Conservation (phyloP, 2,329 filamentous ascomycete species). For the Colletotrichum musicola region DNA sequence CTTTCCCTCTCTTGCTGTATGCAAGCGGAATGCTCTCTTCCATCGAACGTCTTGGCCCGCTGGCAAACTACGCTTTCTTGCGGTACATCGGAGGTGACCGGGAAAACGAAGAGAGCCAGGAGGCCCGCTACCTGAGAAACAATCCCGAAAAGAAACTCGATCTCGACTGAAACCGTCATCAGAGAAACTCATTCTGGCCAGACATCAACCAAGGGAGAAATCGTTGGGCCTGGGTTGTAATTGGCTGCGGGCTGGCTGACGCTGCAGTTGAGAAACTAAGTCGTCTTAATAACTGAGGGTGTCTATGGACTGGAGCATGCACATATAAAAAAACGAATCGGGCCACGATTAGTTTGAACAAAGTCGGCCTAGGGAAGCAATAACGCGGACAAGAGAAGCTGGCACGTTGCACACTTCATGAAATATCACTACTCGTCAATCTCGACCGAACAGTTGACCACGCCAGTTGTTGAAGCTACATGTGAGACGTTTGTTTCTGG, state of each 20-base stretch:
- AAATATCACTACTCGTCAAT: no score
- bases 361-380: no score
- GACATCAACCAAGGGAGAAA: conserved; percentile 61
- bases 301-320: no score
- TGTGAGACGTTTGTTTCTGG: no score
- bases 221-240: conserved; percentile 67
- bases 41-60: conserved; percentile 64
- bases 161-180: conserved; percentile 61
- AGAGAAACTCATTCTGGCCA: conserved; percentile 73
- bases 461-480: no score
- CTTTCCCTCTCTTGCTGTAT: conserved; percentile 69
- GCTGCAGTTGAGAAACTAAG: conserved; percentile 56
- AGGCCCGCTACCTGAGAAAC: conserved; percentile 62
- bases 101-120: conserved; percentile 64
- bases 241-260: conserved; percentile 63
- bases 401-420: no score
- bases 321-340: no score
- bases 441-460: no score
- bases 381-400: no score
- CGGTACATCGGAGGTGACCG: conserved; percentile 68
- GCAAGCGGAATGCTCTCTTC: conserved; percentile 66
- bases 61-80: conserved; percentile 70
- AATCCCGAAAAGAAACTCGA: conserved; percentile 65
- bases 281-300: neutral
- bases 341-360: no score